Conservation (phyloP, 495 filamentous ascomycete genomes). For the Thermothielavioides terrestris region DNA sequence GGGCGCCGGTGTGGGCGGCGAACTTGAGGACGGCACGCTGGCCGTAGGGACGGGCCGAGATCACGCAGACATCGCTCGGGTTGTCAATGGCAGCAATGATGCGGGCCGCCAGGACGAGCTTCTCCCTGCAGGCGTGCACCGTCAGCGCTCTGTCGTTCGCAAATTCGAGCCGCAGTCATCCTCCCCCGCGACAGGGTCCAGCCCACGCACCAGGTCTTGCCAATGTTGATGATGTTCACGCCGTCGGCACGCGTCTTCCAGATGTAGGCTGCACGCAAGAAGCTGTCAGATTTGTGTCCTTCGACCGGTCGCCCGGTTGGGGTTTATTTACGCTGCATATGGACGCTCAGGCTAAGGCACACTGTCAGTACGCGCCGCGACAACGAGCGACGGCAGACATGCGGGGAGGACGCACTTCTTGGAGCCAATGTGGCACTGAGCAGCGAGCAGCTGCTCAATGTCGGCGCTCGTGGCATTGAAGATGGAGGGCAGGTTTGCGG, state of each 20-base stretch:
- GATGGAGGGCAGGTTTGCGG: constrained; percentile 76
- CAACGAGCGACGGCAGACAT: background rate
- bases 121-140: constrained; percentile 61
- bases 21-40: constrained; percentile 99
- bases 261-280: constrained; percentile 56
- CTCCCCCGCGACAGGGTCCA: too few relatives aligned
- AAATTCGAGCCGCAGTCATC: background rate
- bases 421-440: constrained; percentile 92
- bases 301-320: background rate
- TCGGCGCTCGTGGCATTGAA: constrained; percentile 68
- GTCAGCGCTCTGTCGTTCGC: background rate
- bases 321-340: constrained; percentile 70
- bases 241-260: constrained; percentile 98
- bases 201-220: constrained; percentile 90
- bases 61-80: constrained; percentile 96
- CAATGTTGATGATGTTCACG: constrained; percentile 97
- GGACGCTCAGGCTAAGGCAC: constrained; percentile 60
- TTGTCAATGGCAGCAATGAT: constrained; percentile 99
- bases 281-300: constrained; percentile 12
- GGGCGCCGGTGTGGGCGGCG: constrained; percentile 92
- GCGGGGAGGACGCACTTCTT: constrained; percentile 56
- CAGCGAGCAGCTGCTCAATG: constrained; percentile 98
- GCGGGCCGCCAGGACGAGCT: constrained; percentile 95
- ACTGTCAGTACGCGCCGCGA: constrained; percentile 11
- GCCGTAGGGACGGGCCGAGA: constrained; percentile 98